Conservation (phyloP, 495 filamentous ascomycete genomes). For the Cercophora samala region DNA sequence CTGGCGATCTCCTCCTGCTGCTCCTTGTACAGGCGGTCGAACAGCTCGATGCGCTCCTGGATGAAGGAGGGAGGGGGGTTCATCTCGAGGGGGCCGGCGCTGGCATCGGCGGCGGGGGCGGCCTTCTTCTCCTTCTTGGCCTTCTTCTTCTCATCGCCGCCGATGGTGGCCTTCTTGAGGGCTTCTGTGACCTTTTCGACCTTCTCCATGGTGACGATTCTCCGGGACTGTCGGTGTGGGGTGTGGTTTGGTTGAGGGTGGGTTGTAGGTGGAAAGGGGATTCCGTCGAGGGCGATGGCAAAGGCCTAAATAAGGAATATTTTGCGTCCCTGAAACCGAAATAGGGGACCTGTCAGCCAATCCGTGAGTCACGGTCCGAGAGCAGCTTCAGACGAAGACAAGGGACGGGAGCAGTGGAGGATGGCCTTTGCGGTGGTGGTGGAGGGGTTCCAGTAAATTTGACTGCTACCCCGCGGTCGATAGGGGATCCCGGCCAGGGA, state of each 20-base stretch:
- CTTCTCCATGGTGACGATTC: slow-evolving; percentile 28
- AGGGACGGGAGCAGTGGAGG: background rate
- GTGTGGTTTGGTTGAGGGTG: slow-evolving; percentile 1
- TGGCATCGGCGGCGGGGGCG: slow-evolving; percentile 38
- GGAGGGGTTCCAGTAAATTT: slow-evolving; percentile 25
- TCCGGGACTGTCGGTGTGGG: slow-evolving; percentile 5
- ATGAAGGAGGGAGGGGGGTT: slow-evolving; percentile 74
- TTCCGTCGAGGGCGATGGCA: background rate
- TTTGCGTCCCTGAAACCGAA: slow-evolving; percentile 23
- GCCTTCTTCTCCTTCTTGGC: slow-evolving; percentile 43
- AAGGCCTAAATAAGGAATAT: slow-evolving; percentile 6
- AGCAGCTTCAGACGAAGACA: slow-evolving; percentile 17
- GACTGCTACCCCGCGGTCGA: slow-evolving; percentile 22
- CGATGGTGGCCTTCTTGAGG: slow-evolving; percentile 34
- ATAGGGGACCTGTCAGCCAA: slow-evolving; percentile 8
- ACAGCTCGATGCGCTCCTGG: slow-evolving; percentile 76
- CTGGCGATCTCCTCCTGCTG: slow-evolving; percentile 68
- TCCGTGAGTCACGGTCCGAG: slow-evolving; percentile 28
- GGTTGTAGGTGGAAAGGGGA: slow-evolving; percentile 7
- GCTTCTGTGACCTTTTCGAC: slow-evolving; percentile 37
- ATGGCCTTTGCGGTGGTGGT: slow-evolving; percentile 6
- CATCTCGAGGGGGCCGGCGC: slow-evolving; percentile 51
- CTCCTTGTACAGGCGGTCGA: slow-evolving; percentile 81
- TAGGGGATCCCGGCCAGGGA: slow-evolving; percentile 13
- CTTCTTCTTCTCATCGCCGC: slow-evolving; percentile 32